Conservation (phyloP, 805 yeast species). For the Barnettozyma sp. region DNA sequence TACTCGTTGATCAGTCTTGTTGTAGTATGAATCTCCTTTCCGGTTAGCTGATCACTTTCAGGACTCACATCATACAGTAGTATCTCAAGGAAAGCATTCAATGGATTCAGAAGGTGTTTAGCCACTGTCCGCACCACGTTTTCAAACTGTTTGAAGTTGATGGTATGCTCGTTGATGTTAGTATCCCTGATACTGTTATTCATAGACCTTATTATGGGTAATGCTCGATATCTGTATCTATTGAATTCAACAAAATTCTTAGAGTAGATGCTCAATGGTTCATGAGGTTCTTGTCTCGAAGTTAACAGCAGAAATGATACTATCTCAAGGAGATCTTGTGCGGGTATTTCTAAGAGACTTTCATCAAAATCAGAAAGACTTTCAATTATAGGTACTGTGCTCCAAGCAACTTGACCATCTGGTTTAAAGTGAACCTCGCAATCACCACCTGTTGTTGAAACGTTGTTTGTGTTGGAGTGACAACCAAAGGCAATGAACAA, state of each 20-base stretch:
- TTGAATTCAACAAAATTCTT: conserved; percentile 32
- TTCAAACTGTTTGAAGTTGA: conserved; percentile 31
- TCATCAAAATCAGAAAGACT: conserved; percentile 40
- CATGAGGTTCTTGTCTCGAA: conserved; percentile 31
- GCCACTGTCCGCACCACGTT: conserved; percentile 27
- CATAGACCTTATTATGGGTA: conserved; percentile 43
- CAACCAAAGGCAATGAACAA: conserved; percentile 42
- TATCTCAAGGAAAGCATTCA: conserved; percentile 38
- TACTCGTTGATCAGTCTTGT: conserved; percentile 36
- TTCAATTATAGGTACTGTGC: conserved; percentile 31
- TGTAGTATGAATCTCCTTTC: conserved; percentile 12
- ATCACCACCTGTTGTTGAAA: background rate
- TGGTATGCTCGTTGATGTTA: conserved; percentile 16
- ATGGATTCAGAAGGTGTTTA: conserved; percentile 40
- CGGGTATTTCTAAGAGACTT: conserved; percentile 32
- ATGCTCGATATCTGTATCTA: conserved; percentile 37
- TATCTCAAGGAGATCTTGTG: conserved; percentile 35
- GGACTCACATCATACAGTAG: conserved; percentile 28
- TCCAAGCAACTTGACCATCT: conserved; percentile 20
- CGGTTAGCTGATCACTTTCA: no score
- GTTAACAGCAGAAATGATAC: conserved; percentile 44
- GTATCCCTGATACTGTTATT: conserved; percentile 29
- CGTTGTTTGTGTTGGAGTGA: background rate
- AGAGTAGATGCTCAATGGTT: conserved; percentile 26
- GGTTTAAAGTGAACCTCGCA: conserved; percentile 14